Evolutionary conservation across 192 early-diverging fungal genomes (phyloP).

Genomic region (Coemansia sp.): DNA sequence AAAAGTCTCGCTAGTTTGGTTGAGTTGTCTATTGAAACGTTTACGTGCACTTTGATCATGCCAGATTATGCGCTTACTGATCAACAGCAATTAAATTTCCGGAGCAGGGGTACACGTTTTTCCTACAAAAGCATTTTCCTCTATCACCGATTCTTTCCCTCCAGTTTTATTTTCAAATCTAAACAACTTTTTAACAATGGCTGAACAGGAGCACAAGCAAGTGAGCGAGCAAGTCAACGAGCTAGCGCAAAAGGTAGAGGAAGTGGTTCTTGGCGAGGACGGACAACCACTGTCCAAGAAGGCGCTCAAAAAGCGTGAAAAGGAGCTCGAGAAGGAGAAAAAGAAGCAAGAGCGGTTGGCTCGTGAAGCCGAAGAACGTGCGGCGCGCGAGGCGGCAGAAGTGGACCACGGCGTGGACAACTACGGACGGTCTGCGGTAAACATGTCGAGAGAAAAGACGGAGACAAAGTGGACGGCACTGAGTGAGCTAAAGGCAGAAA

Average conservation of each 20-base stretch:
- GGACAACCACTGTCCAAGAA: slow-evolving; percentile 90
- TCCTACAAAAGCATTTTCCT: too few species aligned
- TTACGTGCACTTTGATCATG: too few species aligned
- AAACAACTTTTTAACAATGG: slow-evolving; percentile 15
- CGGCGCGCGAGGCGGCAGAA: slow-evolving; percentile 54
- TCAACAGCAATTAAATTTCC: too few species aligned
- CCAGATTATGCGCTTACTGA: too few species aligned
- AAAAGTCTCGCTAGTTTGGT: too few species aligned
- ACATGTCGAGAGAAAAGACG: slow-evolving; percentile 78
- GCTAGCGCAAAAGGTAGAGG: slow-evolving; percentile 48
- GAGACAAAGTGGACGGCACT: slow-evolving; percentile 68
- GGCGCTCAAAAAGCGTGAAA: slow-evolving; percentile 91
- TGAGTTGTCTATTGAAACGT: too few species aligned
- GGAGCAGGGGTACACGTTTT: too few species aligned
- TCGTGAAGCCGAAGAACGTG: slow-evolving; percentile 65
- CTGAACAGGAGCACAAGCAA: slow-evolving; percentile 21
- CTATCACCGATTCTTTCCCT: too few species aligned
- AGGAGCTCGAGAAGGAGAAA: slow-evolving; percentile 83
- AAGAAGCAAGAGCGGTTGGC: slow-evolving; percentile 63
- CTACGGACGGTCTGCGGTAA: slow-evolving; percentile 86
- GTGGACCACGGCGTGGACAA: slow-evolving; percentile 77
- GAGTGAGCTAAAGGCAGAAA: slow-evolving; percentile 58
- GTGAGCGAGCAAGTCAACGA: slow-evolving; percentile 37
- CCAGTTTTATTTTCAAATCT: too few species aligned
- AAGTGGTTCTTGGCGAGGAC: slow-evolving; percentile 65